phyloP scores from a whole-genome alignment of 495 filamentous ascomycete genomes.

The Penicillium lagena region DNA sequence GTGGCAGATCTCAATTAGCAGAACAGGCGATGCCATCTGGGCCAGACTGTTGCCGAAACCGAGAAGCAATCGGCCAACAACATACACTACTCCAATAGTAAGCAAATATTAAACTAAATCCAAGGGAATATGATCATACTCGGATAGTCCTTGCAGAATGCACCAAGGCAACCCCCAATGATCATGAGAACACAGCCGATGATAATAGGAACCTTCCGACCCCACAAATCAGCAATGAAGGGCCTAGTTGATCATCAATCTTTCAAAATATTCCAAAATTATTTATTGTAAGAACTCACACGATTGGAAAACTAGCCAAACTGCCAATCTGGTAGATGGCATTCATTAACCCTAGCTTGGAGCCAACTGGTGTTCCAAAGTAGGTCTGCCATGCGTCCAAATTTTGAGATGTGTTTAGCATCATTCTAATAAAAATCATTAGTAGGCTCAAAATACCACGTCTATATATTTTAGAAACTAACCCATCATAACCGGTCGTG shows the following conservation, averaged over 20 bases:
- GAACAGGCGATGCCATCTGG: conserved; percentile 53
- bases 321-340: conserved; percentile 61
- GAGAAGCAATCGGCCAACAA: conserved; percentile 36
- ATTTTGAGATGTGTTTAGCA: conserved; percentile 25
- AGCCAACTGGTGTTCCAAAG: conserved; percentile 38
- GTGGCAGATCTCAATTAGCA: conserved; percentile 57
- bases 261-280: not conserved
- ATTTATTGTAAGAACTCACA: conserved; percentile 30
- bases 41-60: conserved; percentile 57
- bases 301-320: conserved; percentile 54
- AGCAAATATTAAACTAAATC: not conserved
- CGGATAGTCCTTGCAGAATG: conserved; percentile 37
- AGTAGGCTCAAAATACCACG: no score
- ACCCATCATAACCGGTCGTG: conserved; percentile 60
- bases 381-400: conserved; percentile 15
- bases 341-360: conserved; percentile 53
- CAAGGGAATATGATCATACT: conserved; percentile 5
- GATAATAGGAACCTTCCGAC: conserved; percentile 51
- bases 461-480: conserved; percentile 1
- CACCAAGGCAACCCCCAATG: conserved; percentile 49
- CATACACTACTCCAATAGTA: conserved; percentile 5
- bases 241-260: conserved; percentile 18
- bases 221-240: conserved; percentile 50
- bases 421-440: conserved; percentile 7
- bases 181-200: conserved; percentile 58